Base-by-base conservation (phyloP, 1,284 basidiomycete genomes). In the Trametes sp. region DNA sequence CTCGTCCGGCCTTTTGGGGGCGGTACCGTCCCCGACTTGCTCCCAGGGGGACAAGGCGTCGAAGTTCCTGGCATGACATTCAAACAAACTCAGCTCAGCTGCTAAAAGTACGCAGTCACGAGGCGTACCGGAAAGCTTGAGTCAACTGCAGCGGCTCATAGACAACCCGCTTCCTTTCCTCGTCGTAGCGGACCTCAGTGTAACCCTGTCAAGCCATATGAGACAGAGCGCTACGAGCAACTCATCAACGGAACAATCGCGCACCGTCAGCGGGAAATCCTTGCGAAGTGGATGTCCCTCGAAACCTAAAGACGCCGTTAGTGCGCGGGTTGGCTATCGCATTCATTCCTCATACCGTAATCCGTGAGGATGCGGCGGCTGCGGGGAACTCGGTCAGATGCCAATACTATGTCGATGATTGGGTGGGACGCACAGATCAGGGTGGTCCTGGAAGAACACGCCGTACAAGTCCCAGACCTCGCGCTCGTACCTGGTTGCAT, bases 381-480 rank as follows among this genome's bases (percentile, higher is more conserved):
- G 62, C 31, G 31, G 60, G 44, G 66, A 65, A 58, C 62, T 62
- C 46, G 46, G 56, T 68, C 46, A 70, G 59, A 36, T 49, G 53
- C 42, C 46, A 57, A 48, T 33, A 21, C 29, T 42, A 57, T 49
- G 57, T 21, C 23, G 54, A 62, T 31, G 62, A 58, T 33, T 66
- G 41, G 59, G 11, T 31, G n/a, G 49, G 26, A 78, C 93, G 74
- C 75, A 95, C 90, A 99, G 84, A 78, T 99, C 98, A 16, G 97
- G 98, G 80, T 99, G 98, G 54, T 90, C 92, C 63, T 89, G 87
- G 83, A 99, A 99, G 84, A 97, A 98, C 61, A 99, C 94, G 60
- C 98, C 98, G 76, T 84, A 99, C 81, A 99, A 87, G 80, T 99
- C 98, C 94, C 96, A 99, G 35, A 95, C 91, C 78, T 99, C 98